A percentile compares a stretch with the other conserved stretches of the same genome.
Evolutionary conservation across 768 basidiomycete genomes (phyloP).

Genomic region (Suillus paluster): DNA sequence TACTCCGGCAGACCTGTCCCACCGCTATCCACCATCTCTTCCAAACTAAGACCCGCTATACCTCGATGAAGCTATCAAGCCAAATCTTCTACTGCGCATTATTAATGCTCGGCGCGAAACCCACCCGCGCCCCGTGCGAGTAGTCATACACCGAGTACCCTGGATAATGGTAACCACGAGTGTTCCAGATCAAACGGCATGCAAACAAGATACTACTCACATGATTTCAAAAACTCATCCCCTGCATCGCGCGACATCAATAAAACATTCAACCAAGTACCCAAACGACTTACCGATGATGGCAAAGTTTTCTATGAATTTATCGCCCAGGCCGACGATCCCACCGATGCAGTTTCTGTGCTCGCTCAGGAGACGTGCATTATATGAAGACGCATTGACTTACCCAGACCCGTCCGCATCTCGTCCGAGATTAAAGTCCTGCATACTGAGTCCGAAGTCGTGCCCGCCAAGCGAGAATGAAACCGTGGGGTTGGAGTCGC

Average conservation of each 20-base stretch:
- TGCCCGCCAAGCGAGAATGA: constrained; percentile 50
- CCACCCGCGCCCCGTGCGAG: constrained; percentile 54
- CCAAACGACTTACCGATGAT: constrained; percentile 51
- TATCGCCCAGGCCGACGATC: constrained; percentile 49
- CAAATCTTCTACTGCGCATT: constrained; percentile 28
- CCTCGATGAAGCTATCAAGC: background rate
- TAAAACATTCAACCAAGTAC: constrained; percentile 14
- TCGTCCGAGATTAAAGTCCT: constrained; percentile 62
- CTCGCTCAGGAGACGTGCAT: background rate
- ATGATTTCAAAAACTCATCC: constrained; percentile 69
- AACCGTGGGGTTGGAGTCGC: constrained; percentile 39
- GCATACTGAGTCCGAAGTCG: constrained; percentile 44
- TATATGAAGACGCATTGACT: constrained; percentile 20
- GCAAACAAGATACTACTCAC: constrained; percentile 39
- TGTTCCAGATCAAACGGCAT: constrained; percentile 7
- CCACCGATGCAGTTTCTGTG: constrained; percentile 59
- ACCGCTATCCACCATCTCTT: background rate
- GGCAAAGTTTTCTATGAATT: constrained; percentile 55
- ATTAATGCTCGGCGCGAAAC: constrained; percentile 60
- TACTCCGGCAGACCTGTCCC: background rate
- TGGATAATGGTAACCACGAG: constrained; percentile 22
- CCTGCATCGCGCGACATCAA: constrained; percentile 38
- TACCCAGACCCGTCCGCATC: constrained; percentile 34
- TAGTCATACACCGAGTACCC: constrained; percentile 70
- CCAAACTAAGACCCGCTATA: background rate